Evolutionary conservation across 331 rosid species (phyloP).

Genomic region (Quercus phellos): DNA sequence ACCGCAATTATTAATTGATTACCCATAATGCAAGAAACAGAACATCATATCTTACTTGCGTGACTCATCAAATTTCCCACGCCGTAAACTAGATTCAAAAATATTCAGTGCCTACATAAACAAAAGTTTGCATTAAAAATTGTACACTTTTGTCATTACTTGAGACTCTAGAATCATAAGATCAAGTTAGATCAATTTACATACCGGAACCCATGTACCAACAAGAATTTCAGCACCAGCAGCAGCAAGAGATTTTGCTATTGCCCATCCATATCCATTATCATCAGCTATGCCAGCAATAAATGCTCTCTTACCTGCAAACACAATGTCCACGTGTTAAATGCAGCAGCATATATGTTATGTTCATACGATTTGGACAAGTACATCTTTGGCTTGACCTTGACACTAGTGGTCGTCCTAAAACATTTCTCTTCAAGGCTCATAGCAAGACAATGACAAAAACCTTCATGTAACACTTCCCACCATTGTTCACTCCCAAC

Average conservation of each 20-base stretch:
- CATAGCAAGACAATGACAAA: too few species aligned
- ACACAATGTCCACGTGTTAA: neutral
- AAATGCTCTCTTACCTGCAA: conserved; percentile 82
- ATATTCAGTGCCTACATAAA: conserved; percentile 75
- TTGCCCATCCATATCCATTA: conserved; percentile 97
- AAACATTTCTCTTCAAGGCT: too few species aligned
- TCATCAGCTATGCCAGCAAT: conserved; percentile 96
- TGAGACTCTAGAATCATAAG: neutral
- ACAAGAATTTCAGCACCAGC: conserved; percentile 97
- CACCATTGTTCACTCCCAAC: too few species aligned
- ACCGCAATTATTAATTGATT: neutral
- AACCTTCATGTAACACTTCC: too few species aligned
- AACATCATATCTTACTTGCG: conserved; percentile 41
- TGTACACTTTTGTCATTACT: neutral
- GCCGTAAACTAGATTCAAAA: conserved; percentile 83
- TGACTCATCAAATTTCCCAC: conserved; percentile 91
- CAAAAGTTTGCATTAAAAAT: conserved; percentile 18
- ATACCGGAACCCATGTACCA: conserved; percentile 98
- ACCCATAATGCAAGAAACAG: neutral
- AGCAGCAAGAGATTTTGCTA: conserved; percentile 93
- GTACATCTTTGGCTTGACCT: neutral
- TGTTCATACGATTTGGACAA: neutral
- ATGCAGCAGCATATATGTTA: neutral
- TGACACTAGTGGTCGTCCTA: too few species aligned
- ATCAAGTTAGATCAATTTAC: conserved; percentile 23